phyloP scores from a whole-genome alignment of 2,329 filamentous ascomycete species.

The Colletotrichum paranaense region DNA sequence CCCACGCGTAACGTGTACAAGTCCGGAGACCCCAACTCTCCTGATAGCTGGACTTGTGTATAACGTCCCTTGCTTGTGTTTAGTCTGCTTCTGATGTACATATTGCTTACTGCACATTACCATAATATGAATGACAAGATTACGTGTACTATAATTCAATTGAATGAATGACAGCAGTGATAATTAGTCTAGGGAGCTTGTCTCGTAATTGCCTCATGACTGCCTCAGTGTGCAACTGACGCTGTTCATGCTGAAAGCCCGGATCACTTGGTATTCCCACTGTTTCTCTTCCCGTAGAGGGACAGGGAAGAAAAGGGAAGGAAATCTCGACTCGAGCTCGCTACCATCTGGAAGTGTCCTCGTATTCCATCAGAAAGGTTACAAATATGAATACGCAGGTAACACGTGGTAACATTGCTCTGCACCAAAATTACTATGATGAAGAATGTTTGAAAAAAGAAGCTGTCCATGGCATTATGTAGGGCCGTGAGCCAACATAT shows the following conservation, averaged over 20 bases:
- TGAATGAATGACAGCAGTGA: too few species aligned
- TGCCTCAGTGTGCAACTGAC: too few species aligned
- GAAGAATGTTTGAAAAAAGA: neutral
- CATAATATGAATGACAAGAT: neutral
- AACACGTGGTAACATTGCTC: neutral
- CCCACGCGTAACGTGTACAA: constrained; percentile 46
- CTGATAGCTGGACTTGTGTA: constrained; percentile 37
- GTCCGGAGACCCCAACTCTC: constrained; percentile 27
- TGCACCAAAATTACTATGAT: neutral
- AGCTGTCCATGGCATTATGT: neutral
- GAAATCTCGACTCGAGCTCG: neutral
- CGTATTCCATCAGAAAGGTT: too few species aligned
- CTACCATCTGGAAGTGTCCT: neutral
- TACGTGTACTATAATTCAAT: neutral
- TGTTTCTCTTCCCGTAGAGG: neutral
- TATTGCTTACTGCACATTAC: neutral
- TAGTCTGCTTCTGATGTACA: neutral
- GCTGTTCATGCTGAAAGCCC: neutral
- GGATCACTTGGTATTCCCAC: too few species aligned
- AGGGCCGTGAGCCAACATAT: neutral
- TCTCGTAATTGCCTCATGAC: too few species aligned
- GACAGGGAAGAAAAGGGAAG: neutral
- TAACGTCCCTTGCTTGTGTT: neutral
- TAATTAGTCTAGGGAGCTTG: too few species aligned
- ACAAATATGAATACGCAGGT: too few species aligned